These are phyloP conservation scores for Trypethelium eluteriae DNA, from an alignment of 495 filamentous ascomycete genomes.

Conservation along the genomic window DNA sequence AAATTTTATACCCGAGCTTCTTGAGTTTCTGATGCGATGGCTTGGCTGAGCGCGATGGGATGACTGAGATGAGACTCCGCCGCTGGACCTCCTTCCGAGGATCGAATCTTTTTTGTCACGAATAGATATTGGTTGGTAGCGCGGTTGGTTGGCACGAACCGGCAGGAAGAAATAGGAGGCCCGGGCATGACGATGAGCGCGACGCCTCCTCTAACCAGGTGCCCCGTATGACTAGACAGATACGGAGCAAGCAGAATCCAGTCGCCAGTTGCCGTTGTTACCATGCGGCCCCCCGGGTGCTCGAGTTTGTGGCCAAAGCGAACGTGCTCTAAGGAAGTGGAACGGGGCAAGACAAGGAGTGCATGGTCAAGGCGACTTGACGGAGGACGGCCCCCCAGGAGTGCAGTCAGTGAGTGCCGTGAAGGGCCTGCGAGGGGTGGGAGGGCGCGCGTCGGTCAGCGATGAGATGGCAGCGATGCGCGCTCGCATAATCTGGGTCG, in stretches of 20 bases:
- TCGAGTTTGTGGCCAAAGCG: neutral
- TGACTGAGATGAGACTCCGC: neutral
- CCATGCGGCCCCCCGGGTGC: constrained; percentile 10
- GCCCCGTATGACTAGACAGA: constrained; percentile 9
- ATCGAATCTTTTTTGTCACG: constrained; percentile 4
- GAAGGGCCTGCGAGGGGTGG: constrained; percentile 1
- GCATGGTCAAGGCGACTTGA: constrained; percentile 4
- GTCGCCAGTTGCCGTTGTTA: constrained; percentile 1
- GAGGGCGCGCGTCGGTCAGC: constrained; percentile 7
- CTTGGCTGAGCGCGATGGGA: constrained; percentile 7
- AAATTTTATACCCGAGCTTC: too few species aligned
- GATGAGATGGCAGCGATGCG: constrained; percentile 10
- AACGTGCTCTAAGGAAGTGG: neutral
- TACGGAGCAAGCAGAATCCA: neutral
- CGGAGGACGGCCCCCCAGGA: neutral
- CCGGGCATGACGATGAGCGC: neutral
- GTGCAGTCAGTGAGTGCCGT: too few species aligned
- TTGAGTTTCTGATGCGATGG: neutral
- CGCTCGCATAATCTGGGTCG: constrained; percentile 10
- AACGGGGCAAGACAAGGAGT: constrained; percentile 2
- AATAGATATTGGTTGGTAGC: constrained; percentile 1
- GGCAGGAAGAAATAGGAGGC: constrained; percentile 9
- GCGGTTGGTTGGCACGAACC: neutral
- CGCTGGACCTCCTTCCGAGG: neutral
- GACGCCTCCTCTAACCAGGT: neutral